Evolutionary conservation across 108 stramenopile genomes (phyloP).

Genomic region (Cyclotella atomus): DNA sequence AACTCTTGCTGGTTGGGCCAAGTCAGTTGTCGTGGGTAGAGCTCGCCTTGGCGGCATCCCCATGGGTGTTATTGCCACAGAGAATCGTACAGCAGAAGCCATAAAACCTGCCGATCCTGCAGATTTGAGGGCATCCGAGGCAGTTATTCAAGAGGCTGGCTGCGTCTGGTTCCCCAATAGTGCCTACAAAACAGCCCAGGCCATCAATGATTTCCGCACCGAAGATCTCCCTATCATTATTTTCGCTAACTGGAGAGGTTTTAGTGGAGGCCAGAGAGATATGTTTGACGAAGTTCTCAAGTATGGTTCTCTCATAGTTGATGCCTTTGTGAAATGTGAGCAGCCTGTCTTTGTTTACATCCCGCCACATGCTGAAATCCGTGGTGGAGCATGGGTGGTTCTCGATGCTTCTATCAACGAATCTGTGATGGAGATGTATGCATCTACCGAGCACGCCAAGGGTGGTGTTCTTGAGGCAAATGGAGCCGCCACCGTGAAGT

Average conservation of each 20-base stretch:
- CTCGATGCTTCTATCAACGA: constrained; percentile 99
- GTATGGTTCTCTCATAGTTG: constrained; percentile 98
- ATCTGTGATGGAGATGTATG: constrained; percentile 99
- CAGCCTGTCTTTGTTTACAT: constrained; percentile 99
- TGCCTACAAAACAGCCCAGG: constrained; percentile 99
- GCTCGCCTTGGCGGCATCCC: constrained; percentile 98
- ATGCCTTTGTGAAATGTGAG: constrained; percentile 96
- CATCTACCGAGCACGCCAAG: constrained; percentile 77
- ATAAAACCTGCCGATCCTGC: constrained; percentile 98
- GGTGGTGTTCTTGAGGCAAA: constrained; percentile 99
- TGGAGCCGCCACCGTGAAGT: constrained; percentile 98
- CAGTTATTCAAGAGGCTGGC: constrained; percentile 92
- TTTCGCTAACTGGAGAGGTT: constrained; percentile 99
- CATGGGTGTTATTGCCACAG: constrained; percentile 97
- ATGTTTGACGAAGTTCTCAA: constrained; percentile 99
- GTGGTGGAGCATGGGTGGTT: constrained; percentile 99
- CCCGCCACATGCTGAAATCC: constrained; percentile 97
- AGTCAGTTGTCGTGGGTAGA: constrained; percentile 96
- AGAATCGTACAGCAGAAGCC: constrained; percentile 94
- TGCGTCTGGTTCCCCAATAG: constrained; percentile 99
- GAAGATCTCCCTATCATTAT: constrained; percentile 98
- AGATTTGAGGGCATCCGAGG: constrained; percentile 93
- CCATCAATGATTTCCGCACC: constrained; percentile 97
- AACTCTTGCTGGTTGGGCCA: constrained; percentile 97
- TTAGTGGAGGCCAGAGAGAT: constrained; percentile 98